Conservation (phyloP, 805 yeast genomes). For the Metschnikowia aberdeeniae region DNA sequence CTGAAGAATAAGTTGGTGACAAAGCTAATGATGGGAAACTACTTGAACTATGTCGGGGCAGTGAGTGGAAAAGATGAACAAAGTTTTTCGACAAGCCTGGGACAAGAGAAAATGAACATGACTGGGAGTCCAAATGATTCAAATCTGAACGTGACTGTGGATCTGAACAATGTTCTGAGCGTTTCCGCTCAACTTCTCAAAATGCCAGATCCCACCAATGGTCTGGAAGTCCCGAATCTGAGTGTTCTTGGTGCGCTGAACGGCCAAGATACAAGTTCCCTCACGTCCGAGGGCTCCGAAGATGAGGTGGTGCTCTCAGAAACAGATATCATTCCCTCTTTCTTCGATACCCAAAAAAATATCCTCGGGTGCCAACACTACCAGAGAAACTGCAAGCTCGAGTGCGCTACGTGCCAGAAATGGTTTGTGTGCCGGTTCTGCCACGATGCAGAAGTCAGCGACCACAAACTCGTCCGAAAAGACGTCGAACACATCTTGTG, state of each 20-base stretch:
- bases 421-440: slow-evolving; percentile 86
- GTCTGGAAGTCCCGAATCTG: not conserved
- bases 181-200: not conserved
- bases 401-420: slow-evolving; percentile 66
- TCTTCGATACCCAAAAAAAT: slow-evolving; percentile 37
- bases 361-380: slow-evolving; percentile 80
- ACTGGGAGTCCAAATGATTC: too few relatives aligned
- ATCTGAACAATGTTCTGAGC: too few relatives aligned
- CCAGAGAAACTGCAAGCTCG: slow-evolving; percentile 76
- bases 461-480: slow-evolving; percentile 51
- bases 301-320: slow-evolving; percentile 47
- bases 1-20: slow-evolving; percentile 53
- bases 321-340: slow-evolving; percentile 47
- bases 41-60: slow-evolving; percentile 43
- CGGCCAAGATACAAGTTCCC: not conserved
- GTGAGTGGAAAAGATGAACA: not conserved
- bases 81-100: not conserved
- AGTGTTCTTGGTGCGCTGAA: not conserved
- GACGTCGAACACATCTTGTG: slow-evolving; percentile 70
- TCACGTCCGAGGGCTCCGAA: slow-evolving; percentile 14
- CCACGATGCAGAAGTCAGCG: slow-evolving; percentile 64
- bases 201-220: slow-evolving; percentile 2
- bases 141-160: too few relatives aligned
- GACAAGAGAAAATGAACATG: not conserved
- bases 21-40: slow-evolving; percentile 65